phyloP scores from a whole-genome alignment of 805 yeast genomes.

The Wickerhamomyces bisporus region DNA sequence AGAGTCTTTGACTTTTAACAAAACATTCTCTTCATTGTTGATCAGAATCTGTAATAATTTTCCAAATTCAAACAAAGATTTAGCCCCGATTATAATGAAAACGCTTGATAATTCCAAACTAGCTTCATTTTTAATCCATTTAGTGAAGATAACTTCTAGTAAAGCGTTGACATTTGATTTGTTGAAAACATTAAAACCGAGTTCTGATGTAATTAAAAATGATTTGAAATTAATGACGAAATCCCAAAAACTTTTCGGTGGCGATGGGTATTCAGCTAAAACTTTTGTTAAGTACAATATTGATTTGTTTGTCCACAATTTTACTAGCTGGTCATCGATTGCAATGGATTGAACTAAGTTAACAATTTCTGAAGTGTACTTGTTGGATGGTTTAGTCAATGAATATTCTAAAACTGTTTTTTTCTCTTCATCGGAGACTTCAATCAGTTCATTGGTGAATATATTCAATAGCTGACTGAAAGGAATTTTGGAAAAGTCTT shows the following conservation, averaged over 20 bases:
- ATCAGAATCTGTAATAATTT: conserved; percentile 61
- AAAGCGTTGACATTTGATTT: conserved; percentile 51
- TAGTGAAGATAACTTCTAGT: conserved; percentile 51
- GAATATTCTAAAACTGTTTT: conserved; percentile 22
- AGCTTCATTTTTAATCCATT: conserved; percentile 39
- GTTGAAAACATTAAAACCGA: conserved; percentile 18
- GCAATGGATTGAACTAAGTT: conserved; percentile 17
- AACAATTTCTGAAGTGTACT: conserved; percentile 27
- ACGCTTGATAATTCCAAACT: conserved; percentile 44
- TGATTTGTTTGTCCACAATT: conserved; percentile 53
- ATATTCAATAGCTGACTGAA: conserved; percentile 25
- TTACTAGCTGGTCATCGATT: conserved; percentile 17
- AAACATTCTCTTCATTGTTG: conserved; percentile 41
- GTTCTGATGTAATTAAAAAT: conserved; percentile 19
- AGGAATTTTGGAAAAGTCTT: conserved; percentile 28
- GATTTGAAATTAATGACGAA: conserved; percentile 31
- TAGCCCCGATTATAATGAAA: conserved; percentile 32
- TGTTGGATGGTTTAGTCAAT: conserved; percentile 22
- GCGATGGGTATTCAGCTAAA: conserved; percentile 44
- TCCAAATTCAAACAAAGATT: conserved; percentile 34
- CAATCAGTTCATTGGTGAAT: conserved; percentile 11
- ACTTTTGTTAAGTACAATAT: conserved; percentile 57
- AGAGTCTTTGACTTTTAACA: conserved; percentile 24
- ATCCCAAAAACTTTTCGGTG: conserved; percentile 23
- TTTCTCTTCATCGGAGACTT: conserved; percentile 21